These are phyloP conservation scores for Anacardium occidentale DNA, from an alignment of 345 rosid genomes.

Conservation along the genomic window DNA sequence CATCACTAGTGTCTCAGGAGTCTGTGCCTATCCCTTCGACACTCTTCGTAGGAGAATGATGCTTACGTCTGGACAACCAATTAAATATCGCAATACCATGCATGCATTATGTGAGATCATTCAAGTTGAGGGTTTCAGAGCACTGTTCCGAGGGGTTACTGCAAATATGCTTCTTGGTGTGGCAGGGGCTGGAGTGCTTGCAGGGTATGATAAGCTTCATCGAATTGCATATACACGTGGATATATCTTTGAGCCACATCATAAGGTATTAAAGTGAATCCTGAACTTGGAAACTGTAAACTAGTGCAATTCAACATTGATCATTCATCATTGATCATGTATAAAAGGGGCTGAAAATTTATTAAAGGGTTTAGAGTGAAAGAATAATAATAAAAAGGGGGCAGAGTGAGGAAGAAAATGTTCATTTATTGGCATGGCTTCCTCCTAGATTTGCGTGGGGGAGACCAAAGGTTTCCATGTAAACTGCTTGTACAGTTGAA, in stretches of 20 bases:
- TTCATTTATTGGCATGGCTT: background rate
- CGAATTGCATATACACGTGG: constrained; percentile 52
- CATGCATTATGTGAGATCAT: constrained; percentile 73
- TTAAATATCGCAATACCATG: constrained; percentile 53
- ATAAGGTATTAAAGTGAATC: constrained; percentile 36
- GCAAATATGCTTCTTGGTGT: constrained; percentile 96
- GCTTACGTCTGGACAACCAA: constrained; percentile 85
- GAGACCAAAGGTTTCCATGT: background rate
- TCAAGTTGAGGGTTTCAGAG: constrained; percentile 61
- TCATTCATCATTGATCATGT: background rate
- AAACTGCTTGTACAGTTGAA: constrained; percentile 6
- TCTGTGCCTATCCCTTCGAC: constrained; percentile 92
- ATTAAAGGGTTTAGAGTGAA: background rate
- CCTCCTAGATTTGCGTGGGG: background rate
- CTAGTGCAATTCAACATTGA: background rate
- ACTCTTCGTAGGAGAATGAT: constrained; percentile 89
- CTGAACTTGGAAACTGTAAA: constrained; percentile 2
- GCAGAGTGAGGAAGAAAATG: too few relatives aligned
- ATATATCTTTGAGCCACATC: constrained; percentile 33
- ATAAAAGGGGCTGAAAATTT: too few relatives aligned
- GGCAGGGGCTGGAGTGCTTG: constrained; percentile 95
- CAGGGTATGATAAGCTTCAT: constrained; percentile 89
- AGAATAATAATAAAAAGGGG: too few relatives aligned
- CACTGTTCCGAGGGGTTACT: constrained; percentile 73
- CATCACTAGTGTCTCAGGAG: constrained; percentile 75